Evolutionary conservation across 75 land plant species (phyloP).

Genomic region (Ceratopteris richardii): DNA sequence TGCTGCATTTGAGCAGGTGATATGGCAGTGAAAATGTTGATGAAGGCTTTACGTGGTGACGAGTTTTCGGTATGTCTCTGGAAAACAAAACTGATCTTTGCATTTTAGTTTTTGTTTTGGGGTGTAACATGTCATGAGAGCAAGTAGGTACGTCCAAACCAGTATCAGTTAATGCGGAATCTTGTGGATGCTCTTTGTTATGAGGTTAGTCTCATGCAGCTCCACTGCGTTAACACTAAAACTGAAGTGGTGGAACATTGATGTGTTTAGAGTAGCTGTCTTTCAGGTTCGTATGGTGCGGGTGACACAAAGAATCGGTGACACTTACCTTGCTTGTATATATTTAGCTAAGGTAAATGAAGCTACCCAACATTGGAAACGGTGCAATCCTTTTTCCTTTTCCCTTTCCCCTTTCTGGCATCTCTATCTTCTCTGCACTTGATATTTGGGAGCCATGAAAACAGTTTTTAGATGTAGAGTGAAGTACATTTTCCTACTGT

Average conservation of each 20-base stretch:
- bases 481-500: too few species aligned
- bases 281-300: slow-evolving; percentile 58
- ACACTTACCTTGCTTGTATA: slow-evolving; percentile 70
- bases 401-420: too few species aligned
- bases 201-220: slow-evolving; percentile 33
- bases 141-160: slow-evolving; percentile 57
- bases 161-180: slow-evolving; percentile 52
- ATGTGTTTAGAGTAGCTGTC: neutral
- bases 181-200: slow-evolving; percentile 51
- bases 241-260: too few species aligned
- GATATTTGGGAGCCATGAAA: too few species aligned
- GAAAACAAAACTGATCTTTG: neutral
- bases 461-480: too few species aligned
- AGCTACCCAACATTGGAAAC: too few species aligned
- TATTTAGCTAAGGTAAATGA: slow-evolving; percentile 46
- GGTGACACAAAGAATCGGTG: slow-evolving; percentile 63
- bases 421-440: too few species aligned
- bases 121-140: neutral
- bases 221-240: neutral
- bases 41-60: slow-evolving; percentile 38
- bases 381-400: too few species aligned
- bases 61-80: neutral
- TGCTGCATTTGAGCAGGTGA: slow-evolving; percentile 34
- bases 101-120: neutral
- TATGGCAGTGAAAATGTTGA: slow-evolving; percentile 47